Evolutionary conservation across 257 asterid species (phyloP).

Genomic region (Solanum chiquidenum): DNA sequence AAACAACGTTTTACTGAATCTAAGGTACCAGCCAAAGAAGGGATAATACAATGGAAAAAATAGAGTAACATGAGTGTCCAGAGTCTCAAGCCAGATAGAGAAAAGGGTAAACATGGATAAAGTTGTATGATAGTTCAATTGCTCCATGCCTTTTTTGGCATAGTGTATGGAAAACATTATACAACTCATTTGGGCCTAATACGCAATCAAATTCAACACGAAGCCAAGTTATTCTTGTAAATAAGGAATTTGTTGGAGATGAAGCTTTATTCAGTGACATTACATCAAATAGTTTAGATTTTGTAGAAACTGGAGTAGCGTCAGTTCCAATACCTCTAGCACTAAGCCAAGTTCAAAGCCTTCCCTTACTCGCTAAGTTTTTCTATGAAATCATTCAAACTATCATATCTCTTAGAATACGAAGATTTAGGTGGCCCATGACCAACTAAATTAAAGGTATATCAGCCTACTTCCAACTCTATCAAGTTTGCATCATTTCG

Average conservation of each 20-base stretch:
- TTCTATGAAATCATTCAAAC: too few species aligned
- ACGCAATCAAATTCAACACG: too few species aligned
- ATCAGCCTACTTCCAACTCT: too few species aligned
- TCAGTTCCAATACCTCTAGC: slow-evolving; percentile 41
- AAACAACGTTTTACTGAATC: background rate
- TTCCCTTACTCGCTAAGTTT: too few species aligned
- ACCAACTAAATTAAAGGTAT: too few species aligned
- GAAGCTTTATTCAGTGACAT: slow-evolving; percentile 21
- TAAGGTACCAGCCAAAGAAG: background rate
- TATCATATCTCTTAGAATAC: too few species aligned
- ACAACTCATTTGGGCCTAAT: background rate
- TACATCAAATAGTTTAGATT: slow-evolving; percentile 64
- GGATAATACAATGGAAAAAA: background rate
- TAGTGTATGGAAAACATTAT: too few species aligned
- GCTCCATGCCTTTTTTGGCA: background rate
- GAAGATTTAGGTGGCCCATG: too few species aligned
- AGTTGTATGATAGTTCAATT: background rate
- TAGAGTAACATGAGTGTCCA: background rate
- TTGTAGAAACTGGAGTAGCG: slow-evolving; percentile 26
- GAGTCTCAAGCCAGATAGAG: background rate
- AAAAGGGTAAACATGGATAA: background rate
- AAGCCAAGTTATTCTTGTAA: slow-evolving; percentile 8
- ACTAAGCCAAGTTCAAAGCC: too few species aligned
- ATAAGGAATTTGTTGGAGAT: slow-evolving; percentile 25
- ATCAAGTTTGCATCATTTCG: too few species aligned